These are phyloP conservation scores for Odontarrhena argentea DNA, from an alignment of 345 rosid genomes.

Conservation along the genomic window DNA sequence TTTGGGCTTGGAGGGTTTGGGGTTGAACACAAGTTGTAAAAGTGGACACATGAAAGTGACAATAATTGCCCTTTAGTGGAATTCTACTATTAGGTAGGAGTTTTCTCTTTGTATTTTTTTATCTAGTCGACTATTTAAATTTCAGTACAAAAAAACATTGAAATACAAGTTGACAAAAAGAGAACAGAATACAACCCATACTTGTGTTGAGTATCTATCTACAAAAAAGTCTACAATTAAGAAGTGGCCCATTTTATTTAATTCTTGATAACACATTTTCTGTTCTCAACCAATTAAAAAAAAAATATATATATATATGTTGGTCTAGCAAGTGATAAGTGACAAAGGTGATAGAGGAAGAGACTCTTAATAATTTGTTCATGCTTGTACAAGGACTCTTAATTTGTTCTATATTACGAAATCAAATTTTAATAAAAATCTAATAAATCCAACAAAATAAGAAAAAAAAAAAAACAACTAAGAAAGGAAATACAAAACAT, in stretches of 20 bases:
- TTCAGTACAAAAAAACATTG: background rate
- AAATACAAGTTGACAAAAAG: slow-evolving; percentile 5
- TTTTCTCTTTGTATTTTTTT: background rate
- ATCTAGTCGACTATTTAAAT: background rate
- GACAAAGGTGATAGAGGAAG: too few species aligned
- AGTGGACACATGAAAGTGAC: background rate
- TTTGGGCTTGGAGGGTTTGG: slow-evolving; percentile 21
- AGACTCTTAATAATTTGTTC: too few species aligned
- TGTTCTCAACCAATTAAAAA: background rate
- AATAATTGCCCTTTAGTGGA: slow-evolving; percentile 16
- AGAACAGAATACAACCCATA: slow-evolving; percentile 6
- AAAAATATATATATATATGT: too few species aligned
- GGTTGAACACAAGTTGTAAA: slow-evolving; percentile 22
- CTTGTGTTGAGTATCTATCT: slow-evolving; percentile 1
- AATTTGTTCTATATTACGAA: too few species aligned
- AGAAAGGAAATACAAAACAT: background rate
- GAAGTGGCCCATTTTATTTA: slow-evolving; percentile 24
- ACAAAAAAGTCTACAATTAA: background rate
- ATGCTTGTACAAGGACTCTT: too few species aligned
- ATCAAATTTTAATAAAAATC: too few species aligned
- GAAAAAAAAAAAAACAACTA: too few species aligned
- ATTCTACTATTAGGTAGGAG: background rate
- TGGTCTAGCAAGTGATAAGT: too few species aligned
- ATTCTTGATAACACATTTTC: slow-evolving; percentile 3
- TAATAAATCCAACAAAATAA: too few species aligned